A percentile compares a stretch with the other conserved stretches of the same genome.
These are phyloP conservation scores for Trifolium repens DNA, from an alignment of 306 rosid genomes.

Conservation along the genomic window DNA sequence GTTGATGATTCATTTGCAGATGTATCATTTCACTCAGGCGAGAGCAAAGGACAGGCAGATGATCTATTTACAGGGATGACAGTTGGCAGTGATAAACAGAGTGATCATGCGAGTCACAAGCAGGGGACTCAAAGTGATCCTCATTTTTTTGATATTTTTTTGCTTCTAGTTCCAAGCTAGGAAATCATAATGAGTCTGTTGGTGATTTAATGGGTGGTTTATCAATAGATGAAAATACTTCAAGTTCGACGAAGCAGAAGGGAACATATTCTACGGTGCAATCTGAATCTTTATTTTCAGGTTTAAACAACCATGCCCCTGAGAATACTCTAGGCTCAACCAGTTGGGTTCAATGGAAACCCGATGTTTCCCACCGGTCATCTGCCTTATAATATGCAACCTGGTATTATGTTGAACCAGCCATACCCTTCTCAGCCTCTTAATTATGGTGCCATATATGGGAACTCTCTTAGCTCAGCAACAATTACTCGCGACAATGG, in stretches of 20 bases:
- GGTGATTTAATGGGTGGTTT: constrained; percentile 71
- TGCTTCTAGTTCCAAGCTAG: constrained; percentile 60
- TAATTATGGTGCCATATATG: constrained; percentile 72
- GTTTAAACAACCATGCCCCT: constrained; percentile 51
- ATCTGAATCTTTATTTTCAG: constrained; percentile 61
- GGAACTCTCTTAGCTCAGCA: constrained; percentile 83
- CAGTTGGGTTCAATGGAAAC: constrained; percentile 59
- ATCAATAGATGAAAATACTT: constrained; percentile 59
- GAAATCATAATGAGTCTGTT: constrained; percentile 52
- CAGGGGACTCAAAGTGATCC: constrained; percentile 54
- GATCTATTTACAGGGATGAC: constrained; percentile 87
- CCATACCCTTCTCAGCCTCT: constrained; percentile 76
- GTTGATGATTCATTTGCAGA: too few relatives aligned
- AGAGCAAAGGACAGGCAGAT: constrained; percentile 56
- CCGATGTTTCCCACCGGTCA: constrained; percentile 66
- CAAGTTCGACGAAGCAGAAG: constrained; percentile 53
- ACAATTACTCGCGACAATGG: constrained; percentile 82
- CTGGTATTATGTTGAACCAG: constrained; percentile 75
- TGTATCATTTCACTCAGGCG: too few relatives aligned
- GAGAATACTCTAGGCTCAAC: constrained; percentile 56
- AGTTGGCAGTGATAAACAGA: constrained; percentile 63
- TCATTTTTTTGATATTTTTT: constrained; percentile 73
- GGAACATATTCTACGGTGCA: constrained; percentile 50
- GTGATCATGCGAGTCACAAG: constrained; percentile 41
- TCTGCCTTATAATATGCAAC: constrained; percentile 61